Evolutionary conservation across 306 rosid species (phyloP), one percentile per base, ranked within the genome.

Genomic region (Cucurbita moschata): DNA sequence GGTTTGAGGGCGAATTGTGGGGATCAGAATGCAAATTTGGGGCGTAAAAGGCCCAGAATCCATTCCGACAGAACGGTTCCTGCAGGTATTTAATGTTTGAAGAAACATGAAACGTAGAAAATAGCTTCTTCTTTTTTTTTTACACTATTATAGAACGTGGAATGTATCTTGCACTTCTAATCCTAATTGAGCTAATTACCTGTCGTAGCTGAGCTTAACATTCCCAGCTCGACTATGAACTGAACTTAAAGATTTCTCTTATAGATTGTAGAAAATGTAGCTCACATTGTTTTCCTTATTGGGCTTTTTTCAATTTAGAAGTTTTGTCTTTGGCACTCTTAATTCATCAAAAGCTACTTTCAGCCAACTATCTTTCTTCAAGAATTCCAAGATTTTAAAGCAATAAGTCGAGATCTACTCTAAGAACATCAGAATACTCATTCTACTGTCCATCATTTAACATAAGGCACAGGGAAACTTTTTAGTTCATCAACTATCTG

Each of bases 1-100:
- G 78, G 78, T 37, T 66, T 65, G 38, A 60, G 61, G 53, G 21
- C 75, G 49, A 79, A 79, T 58, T 6, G 38, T 40, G 62, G 62
- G 15, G 40, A 60, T 21, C 23, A 26, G 4, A 47, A 39, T 65
- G 67, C 79, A 9, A 61, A 64, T 51, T 63, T 71, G 9, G 82
- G 76, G 16, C 81, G 85, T 51, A 79, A 81, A 79, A 77, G 86
- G 71, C 46, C 47, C 1, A 82, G 96, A 81, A 64, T 67, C 58
- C 83, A 82, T 66, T 67, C 76, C 19, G 43, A 63, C 66, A 71
- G 69, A 57, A 84, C 79, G 64, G 62, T 76, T 80, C 40, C 86
- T 49, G 71, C 89, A 54, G 91, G 89, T 86, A 72, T 19, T 72
- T 38, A 0, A 8, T 13, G 35, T 42, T 65, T 42, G 37, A 18